Evolutionary conservation across 352 stramenopile genomes (phyloP).

Genomic region (Pythium sp.): DNA sequence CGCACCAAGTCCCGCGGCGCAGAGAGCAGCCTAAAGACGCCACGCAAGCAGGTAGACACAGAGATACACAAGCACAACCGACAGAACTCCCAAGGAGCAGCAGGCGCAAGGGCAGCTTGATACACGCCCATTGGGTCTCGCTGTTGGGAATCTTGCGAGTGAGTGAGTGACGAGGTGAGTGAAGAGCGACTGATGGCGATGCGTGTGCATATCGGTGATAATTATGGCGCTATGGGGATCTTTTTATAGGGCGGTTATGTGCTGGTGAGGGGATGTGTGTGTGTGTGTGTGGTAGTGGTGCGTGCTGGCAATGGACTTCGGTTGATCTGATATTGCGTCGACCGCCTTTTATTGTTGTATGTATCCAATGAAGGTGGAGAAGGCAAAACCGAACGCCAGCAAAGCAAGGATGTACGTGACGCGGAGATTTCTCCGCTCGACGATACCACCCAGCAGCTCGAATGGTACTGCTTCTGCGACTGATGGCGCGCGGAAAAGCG

Average conservation of each 20-base stretch:
- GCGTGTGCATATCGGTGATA: neutral
- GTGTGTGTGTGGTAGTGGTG: neutral
- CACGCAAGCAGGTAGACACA: neutral
- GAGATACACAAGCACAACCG: neutral
- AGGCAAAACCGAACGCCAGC: neutral
- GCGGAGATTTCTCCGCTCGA: constrained; percentile 55
- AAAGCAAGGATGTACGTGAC: constrained; percentile 55
- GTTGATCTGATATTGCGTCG: neutral
- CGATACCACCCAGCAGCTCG: constrained; percentile 23
- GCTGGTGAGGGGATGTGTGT: neutral
- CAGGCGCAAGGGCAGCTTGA: neutral
- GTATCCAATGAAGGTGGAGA: neutral
- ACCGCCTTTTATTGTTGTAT: neutral
- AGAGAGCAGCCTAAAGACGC: neutral
- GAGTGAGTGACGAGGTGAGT: neutral
- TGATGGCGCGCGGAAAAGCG: neutral
- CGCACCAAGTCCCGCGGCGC: neutral
- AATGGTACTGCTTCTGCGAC: neutral
- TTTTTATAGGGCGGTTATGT: constrained; percentile 22
- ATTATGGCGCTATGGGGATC: constrained; percentile 1
- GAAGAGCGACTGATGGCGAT: neutral
- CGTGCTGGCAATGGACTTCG: too few relatives aligned
- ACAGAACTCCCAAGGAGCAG: neutral
- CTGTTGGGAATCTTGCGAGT: neutral
- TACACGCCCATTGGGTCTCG: neutral